These are phyloP conservation scores for Encephalitozoon intestinalis DNA, from an alignment of 371 early-diverging fungal genomes.

Conservation along the genomic window DNA sequence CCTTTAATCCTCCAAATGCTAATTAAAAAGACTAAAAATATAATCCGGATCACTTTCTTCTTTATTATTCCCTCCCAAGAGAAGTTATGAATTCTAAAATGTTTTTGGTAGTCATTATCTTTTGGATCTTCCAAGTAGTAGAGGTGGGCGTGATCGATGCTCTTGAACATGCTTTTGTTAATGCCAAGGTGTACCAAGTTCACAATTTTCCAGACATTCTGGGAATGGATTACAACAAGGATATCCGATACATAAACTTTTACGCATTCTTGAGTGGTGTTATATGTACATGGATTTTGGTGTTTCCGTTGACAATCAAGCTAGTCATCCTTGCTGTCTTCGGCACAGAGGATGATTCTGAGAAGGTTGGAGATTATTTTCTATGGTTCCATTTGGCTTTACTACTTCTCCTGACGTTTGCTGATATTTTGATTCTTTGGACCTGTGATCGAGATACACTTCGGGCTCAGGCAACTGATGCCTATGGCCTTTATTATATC, in stretches of 20 bases:
- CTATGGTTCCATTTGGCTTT: not conserved
- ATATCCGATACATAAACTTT: not conserved
- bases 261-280: not conserved
- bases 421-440: not conserved
- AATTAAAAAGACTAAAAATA: no score
- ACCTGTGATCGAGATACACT: not conserved
- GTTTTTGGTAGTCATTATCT: not conserved
- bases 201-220: not conserved
- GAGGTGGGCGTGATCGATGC: not conserved
- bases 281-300: not conserved
- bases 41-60: no score
- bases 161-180: not conserved
- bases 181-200: not conserved
- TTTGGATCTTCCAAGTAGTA: not conserved
- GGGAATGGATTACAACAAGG: not conserved
- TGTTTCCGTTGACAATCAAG: not conserved
- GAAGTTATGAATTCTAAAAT: no score
- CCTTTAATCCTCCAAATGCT: no score
- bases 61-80: no score
- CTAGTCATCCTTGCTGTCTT: not conserved
- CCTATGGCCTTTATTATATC: no score
- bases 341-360: not conserved
- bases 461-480: no score
- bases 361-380: not conserved
- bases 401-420: not conserved